Conservation (phyloP, 1,139 yeast genomes). For the Sugiyamaella paludigena region DNA sequence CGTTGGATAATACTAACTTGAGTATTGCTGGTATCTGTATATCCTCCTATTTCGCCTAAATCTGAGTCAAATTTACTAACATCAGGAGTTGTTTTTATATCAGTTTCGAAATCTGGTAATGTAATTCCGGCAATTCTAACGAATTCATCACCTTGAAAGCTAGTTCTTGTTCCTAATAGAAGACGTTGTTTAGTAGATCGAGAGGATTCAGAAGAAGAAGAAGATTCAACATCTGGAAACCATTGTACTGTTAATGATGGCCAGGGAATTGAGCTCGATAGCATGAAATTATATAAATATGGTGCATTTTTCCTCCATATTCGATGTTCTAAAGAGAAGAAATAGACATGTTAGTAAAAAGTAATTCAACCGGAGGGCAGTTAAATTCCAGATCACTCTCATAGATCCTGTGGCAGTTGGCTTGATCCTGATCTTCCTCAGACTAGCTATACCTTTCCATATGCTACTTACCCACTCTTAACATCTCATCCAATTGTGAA, state of each 20-base stretch:
- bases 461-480: too few relatives aligned
- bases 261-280: slow-evolving; percentile 63
- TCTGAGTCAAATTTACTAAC: slow-evolving; percentile 38
- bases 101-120: slow-evolving; percentile 46
- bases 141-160: slow-evolving; percentile 74
- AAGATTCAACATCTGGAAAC: slow-evolving; percentile 42
- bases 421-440: too few relatives aligned
- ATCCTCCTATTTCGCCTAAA: slow-evolving; percentile 36
- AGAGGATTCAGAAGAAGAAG: slow-evolving; percentile 23
- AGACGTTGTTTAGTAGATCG: slow-evolving; percentile 38
- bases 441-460: too few relatives aligned
- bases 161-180: slow-evolving; percentile 82
- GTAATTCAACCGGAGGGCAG: too few relatives aligned
- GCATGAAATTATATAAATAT: slow-evolving; percentile 72
- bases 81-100: slow-evolving; percentile 13
- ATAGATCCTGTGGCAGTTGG: too few relatives aligned
- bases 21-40: slow-evolving; percentile 26
- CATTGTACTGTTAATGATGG: slow-evolving; percentile 50
- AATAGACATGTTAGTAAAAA: too few relatives aligned
- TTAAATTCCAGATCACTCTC: too few relatives aligned
- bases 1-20: slow-evolving; percentile 57
- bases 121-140: slow-evolving; percentile 67
- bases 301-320: slow-evolving; percentile 98
- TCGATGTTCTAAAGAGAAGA: slow-evolving; percentile 47
- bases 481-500: too few relatives aligned